A percentile compares a stretch with the other conserved stretches of the same genome.
Evolutionary conservation across 2,329 filamentous ascomycete genomes (phyloP).

Genomic region (Bisporella sp.): DNA sequence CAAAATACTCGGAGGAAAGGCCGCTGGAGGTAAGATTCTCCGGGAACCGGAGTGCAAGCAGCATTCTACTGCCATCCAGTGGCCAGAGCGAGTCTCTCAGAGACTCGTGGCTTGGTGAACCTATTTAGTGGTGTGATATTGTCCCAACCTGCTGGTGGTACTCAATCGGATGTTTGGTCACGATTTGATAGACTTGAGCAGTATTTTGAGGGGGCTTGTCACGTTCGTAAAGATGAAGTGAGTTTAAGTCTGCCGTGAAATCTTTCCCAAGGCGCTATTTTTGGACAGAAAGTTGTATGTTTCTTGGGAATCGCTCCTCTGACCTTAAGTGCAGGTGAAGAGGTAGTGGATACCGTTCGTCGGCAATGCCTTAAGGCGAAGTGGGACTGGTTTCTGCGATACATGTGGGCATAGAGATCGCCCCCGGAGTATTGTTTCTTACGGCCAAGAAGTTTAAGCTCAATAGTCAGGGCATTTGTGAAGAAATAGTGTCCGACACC

Average conservation of each 20-base stretch:
- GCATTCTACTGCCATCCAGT: not conserved
- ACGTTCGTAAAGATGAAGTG: no score
- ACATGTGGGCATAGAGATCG: constrained; percentile 2
- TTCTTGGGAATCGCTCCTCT: no score
- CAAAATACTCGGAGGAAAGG: constrained; percentile 1
- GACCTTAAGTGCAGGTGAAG: not conserved
- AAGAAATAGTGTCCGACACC: constrained; percentile 5
- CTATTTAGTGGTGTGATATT: not conserved
- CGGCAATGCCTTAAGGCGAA: not conserved
- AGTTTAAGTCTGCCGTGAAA: no score
- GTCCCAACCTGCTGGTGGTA: not conserved
- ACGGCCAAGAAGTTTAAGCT: not conserved
- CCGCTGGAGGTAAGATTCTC: not conserved
- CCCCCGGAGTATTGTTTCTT: constrained; percentile 1
- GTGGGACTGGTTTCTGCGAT: not conserved
- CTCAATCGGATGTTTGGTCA: no score
- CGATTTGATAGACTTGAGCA: no score
- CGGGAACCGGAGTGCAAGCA: constrained; percentile 1
- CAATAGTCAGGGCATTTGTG: not conserved
- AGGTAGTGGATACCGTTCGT: not conserved
- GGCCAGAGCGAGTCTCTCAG: not conserved
- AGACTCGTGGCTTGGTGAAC: not conserved
- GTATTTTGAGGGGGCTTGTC: no score
- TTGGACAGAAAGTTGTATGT: no score
- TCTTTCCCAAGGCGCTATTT: no score